Evolutionary conservation across 129 eudicot species (phyloP).

Genomic region (Ambrosia trifida): DNA sequence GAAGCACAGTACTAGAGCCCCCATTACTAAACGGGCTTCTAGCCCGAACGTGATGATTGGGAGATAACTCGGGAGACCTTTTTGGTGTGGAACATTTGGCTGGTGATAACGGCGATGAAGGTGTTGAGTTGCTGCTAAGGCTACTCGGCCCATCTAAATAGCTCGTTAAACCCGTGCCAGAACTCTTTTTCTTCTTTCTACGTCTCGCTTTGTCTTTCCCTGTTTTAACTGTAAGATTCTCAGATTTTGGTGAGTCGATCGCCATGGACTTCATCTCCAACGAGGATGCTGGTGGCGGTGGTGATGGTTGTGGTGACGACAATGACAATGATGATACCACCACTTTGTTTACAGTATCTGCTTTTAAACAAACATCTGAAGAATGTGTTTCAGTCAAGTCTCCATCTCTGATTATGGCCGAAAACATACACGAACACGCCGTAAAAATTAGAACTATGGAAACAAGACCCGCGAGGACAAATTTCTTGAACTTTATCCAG

Average conservation of each 20-base stretch:
- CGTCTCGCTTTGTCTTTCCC: conserved; percentile 74
- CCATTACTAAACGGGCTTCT: conserved; percentile 37
- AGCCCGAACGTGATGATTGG: conserved; percentile 33
- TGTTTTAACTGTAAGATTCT: conserved; percentile 57
- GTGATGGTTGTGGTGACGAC: not conserved
- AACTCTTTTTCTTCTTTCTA: conserved; percentile 56
- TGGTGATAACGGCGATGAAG: conserved; percentile 83
- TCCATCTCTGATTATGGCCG: conserved; percentile 35
- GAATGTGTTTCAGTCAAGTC: conserved; percentile 32
- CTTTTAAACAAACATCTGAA: conserved; percentile 30
- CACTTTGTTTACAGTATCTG: conserved; percentile 31
- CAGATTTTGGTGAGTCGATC: conserved; percentile 39
- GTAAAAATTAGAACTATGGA: conserved; percentile 31
- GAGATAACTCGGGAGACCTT: conserved; percentile 40
- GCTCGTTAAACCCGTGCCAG: conserved; percentile 39
- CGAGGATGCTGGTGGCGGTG: not conserved
- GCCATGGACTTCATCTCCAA: conserved; percentile 22
- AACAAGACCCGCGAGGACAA: conserved; percentile 35
- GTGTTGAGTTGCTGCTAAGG: conserved; percentile 91
- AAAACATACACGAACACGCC: conserved; percentile 36
- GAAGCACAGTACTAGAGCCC: conserved; percentile 11
- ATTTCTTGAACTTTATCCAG: conserved; percentile 53
- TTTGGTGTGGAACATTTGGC: conserved; percentile 45
- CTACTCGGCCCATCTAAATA: conserved; percentile 78
- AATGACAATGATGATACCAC: conserved; percentile 19